Percentiles rank a stretch among this genome's conserved stretches.
phyloP scores from a whole-genome alignment of 164 flowering plant genomes.

The Magnolia changhungtana region DNA sequence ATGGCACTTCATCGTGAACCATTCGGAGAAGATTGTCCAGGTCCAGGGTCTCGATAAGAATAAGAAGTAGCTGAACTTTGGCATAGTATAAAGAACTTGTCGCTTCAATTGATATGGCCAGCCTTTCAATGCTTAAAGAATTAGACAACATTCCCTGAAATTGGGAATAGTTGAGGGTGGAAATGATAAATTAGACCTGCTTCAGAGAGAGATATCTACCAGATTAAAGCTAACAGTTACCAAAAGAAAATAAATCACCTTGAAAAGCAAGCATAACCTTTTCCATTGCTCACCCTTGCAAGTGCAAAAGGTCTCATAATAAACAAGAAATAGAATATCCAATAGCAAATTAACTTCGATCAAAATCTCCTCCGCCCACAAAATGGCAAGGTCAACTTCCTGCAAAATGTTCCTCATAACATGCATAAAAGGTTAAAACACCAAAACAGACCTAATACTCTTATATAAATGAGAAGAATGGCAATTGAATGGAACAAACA shows the following conservation, averaged over 20 bases:
- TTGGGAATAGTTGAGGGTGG: background rate
- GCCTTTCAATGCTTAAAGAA: constrained; percentile 54
- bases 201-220: constrained; percentile 1
- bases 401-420: constrained; percentile 15
- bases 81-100: constrained; percentile 47
- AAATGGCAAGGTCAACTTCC: constrained; percentile 75
- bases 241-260: constrained; percentile 41
- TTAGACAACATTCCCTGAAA: constrained; percentile 64
- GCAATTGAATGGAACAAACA: background rate
- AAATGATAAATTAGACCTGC: background rate
- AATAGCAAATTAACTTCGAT: constrained; percentile 72
- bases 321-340: constrained; percentile 83
- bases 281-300: constrained; percentile 75
- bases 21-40: constrained; percentile 78
- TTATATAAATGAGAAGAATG: background rate
- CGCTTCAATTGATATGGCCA: constrained; percentile 71
- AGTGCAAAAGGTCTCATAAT: constrained; percentile 71
- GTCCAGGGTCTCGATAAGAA: constrained; percentile 78
- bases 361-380: constrained; percentile 94
- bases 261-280: constrained; percentile 59
- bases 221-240: background rate
- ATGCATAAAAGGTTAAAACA: background rate
- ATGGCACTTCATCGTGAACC: constrained; percentile 80
- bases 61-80: constrained; percentile 74
- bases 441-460: background rate